Percentiles rank a stretch among this genome's conserved stretches.
These are phyloP conservation scores for Dactylella cylindrospora DNA, from an alignment of 2,329 filamentous ascomycete genomes.

Conservation along the genomic window DNA sequence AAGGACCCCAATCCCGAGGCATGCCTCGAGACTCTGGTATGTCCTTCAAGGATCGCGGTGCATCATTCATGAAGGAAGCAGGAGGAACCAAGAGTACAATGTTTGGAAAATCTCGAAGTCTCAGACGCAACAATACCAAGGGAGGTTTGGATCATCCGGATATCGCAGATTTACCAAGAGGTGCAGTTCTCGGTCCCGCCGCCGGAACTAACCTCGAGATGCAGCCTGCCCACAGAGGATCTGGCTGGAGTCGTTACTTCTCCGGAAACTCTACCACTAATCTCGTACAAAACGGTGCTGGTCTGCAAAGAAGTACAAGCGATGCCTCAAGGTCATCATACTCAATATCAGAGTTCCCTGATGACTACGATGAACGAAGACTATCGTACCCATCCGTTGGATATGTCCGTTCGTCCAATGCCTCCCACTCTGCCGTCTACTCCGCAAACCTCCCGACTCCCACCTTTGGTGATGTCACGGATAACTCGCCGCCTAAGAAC, in stretches of 20 bases:
- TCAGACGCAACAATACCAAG: conserved; percentile 22
- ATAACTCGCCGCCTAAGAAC: conserved; percentile 29
- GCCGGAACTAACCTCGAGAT: conserved; percentile 40
- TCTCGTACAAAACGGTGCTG: conserved; percentile 42
- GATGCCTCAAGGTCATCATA: conserved; percentile 42
- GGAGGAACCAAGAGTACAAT: conserved; percentile 27
- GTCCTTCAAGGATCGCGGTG: conserved; percentile 48
- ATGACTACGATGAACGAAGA: conserved; percentile 38
- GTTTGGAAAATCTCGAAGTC: conserved; percentile 34
- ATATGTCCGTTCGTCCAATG: conserved; percentile 40
- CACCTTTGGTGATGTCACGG: conserved; percentile 42
- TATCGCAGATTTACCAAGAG: conserved; percentile 30
- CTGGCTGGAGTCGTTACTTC: conserved; percentile 49
- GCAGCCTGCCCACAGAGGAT: conserved; percentile 43
- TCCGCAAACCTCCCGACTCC: conserved; percentile 34
- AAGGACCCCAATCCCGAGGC: conserved; percentile 16
- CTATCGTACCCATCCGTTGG: conserved; percentile 41
- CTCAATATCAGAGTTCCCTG: conserved; percentile 39
- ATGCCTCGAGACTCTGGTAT: conserved; percentile 39
- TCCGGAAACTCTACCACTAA: conserved; percentile 48
- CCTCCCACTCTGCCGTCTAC: conserved; percentile 37
- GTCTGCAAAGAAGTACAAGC: conserved; percentile 34
- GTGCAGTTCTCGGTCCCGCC: conserved; percentile 29
- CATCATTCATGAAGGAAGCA: conserved; percentile 48
- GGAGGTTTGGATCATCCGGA: conserved; percentile 33